These are phyloP conservation scores for Fusarium piperis DNA, from an alignment of 2,329 filamentous ascomycete genomes.

Conservation along the genomic window DNA sequence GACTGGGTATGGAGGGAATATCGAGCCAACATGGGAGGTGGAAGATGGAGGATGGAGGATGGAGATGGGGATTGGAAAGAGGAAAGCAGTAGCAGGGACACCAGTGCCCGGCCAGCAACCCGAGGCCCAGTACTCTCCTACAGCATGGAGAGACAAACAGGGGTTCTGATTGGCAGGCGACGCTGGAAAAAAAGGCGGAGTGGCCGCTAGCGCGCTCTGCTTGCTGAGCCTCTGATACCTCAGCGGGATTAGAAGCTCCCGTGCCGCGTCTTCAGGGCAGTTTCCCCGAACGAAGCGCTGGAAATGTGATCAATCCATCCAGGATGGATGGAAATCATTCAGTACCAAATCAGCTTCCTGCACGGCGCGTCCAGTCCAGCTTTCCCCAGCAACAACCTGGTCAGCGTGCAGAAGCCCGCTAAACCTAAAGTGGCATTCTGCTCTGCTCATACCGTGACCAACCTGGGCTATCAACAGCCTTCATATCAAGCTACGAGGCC, in stretches of 20 bases:
- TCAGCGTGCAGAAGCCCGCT: background rate
- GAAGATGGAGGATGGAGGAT: slow-evolving; percentile 28
- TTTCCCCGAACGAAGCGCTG: slow-evolving; percentile 13
- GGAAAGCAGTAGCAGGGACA: slow-evolving; percentile 31
- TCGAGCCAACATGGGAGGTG: slow-evolving; percentile 14
- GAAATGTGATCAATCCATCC: background rate
- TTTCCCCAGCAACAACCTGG: slow-evolving; percentile 4
- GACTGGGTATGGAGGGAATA: slow-evolving; percentile 13
- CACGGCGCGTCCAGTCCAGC: background rate
- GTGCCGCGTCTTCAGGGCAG: background rate
- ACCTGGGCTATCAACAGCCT: background rate
- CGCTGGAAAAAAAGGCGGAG: slow-evolving; percentile 15
- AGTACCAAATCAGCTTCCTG: background rate
- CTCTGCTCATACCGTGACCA: background rate
- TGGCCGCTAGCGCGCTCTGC: slow-evolving; percentile 3
- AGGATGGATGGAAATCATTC: background rate
- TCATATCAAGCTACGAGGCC: background rate
- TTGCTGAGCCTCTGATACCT: slow-evolving; percentile 8
- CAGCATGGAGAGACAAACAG: slow-evolving; percentile 27
- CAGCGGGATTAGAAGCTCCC: slow-evolving; percentile 13
- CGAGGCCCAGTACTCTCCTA: slow-evolving; percentile 27
- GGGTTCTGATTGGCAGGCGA: slow-evolving; percentile 16
- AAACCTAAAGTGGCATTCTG: background rate
- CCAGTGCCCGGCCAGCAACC: slow-evolving; percentile 26
- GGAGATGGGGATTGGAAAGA: slow-evolving; percentile 31